Evolutionary conservation across 1,284 basidiomycete species (phyloP).

Genomic region (Fistulinella cinereoalba): DNA sequence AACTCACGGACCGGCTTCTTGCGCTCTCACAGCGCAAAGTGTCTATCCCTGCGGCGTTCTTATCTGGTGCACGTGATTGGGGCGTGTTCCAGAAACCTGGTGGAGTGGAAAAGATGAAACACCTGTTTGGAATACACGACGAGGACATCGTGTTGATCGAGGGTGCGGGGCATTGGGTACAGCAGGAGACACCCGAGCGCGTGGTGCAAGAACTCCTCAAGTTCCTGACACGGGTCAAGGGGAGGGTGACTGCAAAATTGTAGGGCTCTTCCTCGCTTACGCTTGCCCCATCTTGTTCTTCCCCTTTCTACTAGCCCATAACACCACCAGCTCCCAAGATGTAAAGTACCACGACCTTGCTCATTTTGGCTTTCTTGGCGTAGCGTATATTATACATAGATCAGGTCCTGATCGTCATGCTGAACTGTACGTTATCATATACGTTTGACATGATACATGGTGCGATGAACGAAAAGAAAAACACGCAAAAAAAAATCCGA

Average conservation of each 20-base stretch:
- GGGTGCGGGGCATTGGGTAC: conserved; percentile 62
- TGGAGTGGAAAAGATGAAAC: conserved; percentile 44
- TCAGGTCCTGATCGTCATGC: conserved; percentile 10
- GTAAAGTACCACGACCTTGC: neutral
- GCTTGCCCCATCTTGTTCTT: neutral
- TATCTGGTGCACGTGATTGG: conserved; percentile 57
- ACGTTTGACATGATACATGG: conserved; percentile 26
- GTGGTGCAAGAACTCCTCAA: conserved; percentile 20
- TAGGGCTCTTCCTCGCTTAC: neutral
- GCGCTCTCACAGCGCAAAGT: conserved; percentile 35
- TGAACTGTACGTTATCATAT: conserved; percentile 20
- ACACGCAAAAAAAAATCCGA: conserved; percentile 1
- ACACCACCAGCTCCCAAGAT: neutral
- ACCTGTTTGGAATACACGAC: conserved; percentile 30
- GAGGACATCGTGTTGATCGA: conserved; percentile 53
- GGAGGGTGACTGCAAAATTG: too few relatives aligned
- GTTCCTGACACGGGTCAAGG: conserved; percentile 19
- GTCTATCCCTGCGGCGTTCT: conserved; percentile 51
- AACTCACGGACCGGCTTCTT: conserved; percentile 13
- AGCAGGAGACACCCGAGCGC: conserved; percentile 46
- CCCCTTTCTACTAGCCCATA: too few relatives aligned
- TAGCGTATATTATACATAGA: conserved; percentile 16
- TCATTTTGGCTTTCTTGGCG: neutral
- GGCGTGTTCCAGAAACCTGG: conserved; percentile 55
- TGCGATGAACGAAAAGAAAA: conserved; percentile 11